Evolutionary conservation across 345 rosid species (phyloP).

Genomic region (Bruguiera gymnorhiza): DNA sequence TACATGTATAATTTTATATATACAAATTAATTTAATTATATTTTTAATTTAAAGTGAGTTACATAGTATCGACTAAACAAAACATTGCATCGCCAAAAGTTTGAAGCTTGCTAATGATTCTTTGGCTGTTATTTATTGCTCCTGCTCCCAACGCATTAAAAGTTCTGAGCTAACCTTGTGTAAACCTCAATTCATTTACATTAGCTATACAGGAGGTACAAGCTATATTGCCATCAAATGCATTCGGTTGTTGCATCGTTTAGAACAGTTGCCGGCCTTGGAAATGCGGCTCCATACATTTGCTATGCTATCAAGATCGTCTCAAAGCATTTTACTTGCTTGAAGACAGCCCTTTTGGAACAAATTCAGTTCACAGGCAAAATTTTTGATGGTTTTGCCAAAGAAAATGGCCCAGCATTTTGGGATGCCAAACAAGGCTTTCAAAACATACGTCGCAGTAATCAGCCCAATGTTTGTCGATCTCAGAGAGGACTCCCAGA

Average conservation of each 20-base stretch:
- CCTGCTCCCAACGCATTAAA: too few relatives aligned
- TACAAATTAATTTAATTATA: too few relatives aligned
- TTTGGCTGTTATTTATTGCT: too few relatives aligned
- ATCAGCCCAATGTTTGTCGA: conserved; percentile 25
- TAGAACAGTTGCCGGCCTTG: conserved; percentile 25
- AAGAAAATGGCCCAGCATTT: conserved; percentile 1
- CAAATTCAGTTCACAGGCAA: conserved; percentile 16
- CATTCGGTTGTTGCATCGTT: conserved; percentile 23
- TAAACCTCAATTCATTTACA: background rate
- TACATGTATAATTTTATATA: too few relatives aligned
- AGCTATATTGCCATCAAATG: conserved; percentile 28
- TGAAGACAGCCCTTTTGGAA: conserved; percentile 22
- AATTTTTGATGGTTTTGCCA: background rate
- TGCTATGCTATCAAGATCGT: conserved; percentile 13
- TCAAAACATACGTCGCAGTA: background rate
- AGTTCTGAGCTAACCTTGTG: too few relatives aligned
- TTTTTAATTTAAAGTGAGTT: too few relatives aligned
- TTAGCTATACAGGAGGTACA: conserved; percentile 23
- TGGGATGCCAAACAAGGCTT: conserved; percentile 1
- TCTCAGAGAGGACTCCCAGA: conserved; percentile 31
- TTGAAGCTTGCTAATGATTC: too few relatives aligned
- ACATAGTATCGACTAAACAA: too few relatives aligned
- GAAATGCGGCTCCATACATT: conserved; percentile 20
- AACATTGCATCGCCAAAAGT: too few relatives aligned
- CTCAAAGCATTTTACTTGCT: conserved; percentile 21